Evolutionary conservation across 75 land plant species (phyloP), one percentile per base, ranked within the genome.

Genomic region (Pinus albicaulis): DNA sequence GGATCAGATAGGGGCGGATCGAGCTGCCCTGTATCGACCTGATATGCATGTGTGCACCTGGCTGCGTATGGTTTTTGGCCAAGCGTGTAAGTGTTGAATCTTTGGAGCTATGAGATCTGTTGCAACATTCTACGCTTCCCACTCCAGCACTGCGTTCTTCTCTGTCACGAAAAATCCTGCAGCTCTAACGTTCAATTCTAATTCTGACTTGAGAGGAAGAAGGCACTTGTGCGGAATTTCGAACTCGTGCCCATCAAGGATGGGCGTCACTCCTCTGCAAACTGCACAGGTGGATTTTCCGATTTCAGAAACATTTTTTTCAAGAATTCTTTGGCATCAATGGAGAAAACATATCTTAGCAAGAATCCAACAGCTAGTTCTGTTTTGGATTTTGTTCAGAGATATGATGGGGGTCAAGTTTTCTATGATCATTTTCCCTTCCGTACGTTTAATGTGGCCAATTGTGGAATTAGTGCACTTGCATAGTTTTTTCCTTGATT

Each of bases 361-460:
- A 95, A 92, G 81, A 97, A 97, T 73, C 92, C 89, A 7, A 92
- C 99, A 25, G 99, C 95, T 71, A 85, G 85, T 74, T 82, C 93
- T 20, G 83, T 97, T 31, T 72, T 92, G 76, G 92, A 95, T 11
- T 93, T 92, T 55, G 92, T 95, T 68, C 92, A 66, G 13, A 80
- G 85, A 20, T 63, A 65, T 71, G 92, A 86, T 62, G 82, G 82
- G 5, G 91, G 89, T 56, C 83, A 81, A 63, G 81, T 97, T 72
- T 90, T 88, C 84, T 97, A 90, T 72, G 99, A 97, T 81, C 99
- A 97, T 80, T 86, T 97, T 71, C 98, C 99, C 12, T 97, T 97
- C 73, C 89, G 99, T 5, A 95, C 99, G 17, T 97, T 95, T 85
- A 95, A 98, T 86, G 99, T 91, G 0, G 85, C 92, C 85, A 96